Conservation (phyloP, 768 basidiomycete species). For the Podaxis sp. region DNA sequence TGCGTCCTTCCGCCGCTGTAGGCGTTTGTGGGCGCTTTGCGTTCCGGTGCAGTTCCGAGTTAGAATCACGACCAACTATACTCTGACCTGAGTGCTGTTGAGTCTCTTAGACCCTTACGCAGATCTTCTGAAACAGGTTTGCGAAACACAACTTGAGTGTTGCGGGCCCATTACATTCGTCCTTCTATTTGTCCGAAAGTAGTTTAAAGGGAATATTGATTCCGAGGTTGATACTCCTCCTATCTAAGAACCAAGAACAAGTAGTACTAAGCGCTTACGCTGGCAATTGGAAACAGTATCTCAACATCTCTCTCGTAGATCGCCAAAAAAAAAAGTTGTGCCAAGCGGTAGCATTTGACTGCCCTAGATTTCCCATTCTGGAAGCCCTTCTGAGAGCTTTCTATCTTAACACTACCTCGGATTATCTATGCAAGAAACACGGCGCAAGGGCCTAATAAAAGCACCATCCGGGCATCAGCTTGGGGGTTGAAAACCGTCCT, state of each 20-base stretch:
- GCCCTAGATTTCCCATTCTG: background rate
- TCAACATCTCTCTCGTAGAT: too few species aligned
- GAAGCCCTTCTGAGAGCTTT: background rate
- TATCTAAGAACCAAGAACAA: too few species aligned
- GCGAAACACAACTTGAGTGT: background rate
- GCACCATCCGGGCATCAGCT: background rate
- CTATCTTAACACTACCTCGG: background rate
- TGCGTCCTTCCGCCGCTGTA: background rate
- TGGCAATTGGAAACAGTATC: too few species aligned
- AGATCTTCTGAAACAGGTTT: background rate
- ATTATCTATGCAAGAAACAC: background rate
- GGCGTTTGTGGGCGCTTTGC: background rate
- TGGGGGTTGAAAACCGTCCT: background rate
- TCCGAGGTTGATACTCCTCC: too few species aligned
- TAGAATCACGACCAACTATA: background rate
- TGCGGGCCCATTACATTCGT: too few species aligned
- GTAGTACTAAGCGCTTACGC: too few species aligned
- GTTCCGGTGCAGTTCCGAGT: slow-evolving; percentile 4
- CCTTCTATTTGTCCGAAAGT: too few species aligned
- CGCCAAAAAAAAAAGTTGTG: too few species aligned
- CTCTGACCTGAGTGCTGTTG: background rate
- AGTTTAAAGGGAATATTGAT: too few species aligned
- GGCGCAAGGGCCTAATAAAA: background rate
- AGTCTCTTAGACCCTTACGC: background rate
- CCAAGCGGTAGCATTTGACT: too few species aligned